A percentile compares a stretch with the other conserved stretches of the same genome.
Conservation (phyloP, 108 stramenopile species). For the Skeletonema potamos region DNA sequence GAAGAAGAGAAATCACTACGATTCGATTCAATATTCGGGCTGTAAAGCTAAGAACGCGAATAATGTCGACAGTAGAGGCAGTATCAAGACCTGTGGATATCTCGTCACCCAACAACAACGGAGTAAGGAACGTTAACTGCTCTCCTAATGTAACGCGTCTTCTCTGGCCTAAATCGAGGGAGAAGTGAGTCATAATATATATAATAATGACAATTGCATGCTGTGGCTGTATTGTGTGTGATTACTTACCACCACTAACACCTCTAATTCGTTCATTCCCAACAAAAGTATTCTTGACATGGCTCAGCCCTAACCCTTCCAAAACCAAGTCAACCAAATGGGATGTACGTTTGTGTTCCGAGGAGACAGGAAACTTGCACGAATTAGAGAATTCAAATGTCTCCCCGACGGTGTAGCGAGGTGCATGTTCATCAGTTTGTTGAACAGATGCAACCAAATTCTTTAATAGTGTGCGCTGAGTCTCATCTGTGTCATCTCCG, state of each 20-base stretch:
- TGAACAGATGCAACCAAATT: conserved; percentile 38
- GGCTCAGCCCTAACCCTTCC: conserved; percentile 57
- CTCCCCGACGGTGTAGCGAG: conserved; percentile 38
- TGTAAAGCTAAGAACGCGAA: conserved; percentile 31
- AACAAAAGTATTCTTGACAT: conserved; percentile 74
- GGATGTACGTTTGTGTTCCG: not conserved
- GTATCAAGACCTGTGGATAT: conserved; percentile 74
- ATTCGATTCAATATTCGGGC: conserved; percentile 34
- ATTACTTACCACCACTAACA: too few species aligned
- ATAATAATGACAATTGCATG: too few species aligned
- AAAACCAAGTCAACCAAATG: conserved; percentile 23
- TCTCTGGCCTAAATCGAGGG: conserved; percentile 53
- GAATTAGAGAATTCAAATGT: conserved; percentile 22
- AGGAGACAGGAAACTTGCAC: conserved; percentile 19
- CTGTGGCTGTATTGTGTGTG: too few species aligned
- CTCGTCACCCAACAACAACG: conserved; percentile 59
- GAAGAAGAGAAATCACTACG: conserved; percentile 67
- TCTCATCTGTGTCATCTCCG: conserved; percentile 4
- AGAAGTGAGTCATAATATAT: too few species aligned
- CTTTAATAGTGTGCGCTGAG: conserved; percentile 7
- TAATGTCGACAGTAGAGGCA: conserved; percentile 71
- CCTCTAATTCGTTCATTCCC: conserved; percentile 52
- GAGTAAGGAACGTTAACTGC: conserved; percentile 16
- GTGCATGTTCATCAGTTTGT: conserved; percentile 34
- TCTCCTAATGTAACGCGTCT: conserved; percentile 51